phyloP scores from a whole-genome alignment of 345 rosid genomes.

The Laguncularia racemosa region DNA sequence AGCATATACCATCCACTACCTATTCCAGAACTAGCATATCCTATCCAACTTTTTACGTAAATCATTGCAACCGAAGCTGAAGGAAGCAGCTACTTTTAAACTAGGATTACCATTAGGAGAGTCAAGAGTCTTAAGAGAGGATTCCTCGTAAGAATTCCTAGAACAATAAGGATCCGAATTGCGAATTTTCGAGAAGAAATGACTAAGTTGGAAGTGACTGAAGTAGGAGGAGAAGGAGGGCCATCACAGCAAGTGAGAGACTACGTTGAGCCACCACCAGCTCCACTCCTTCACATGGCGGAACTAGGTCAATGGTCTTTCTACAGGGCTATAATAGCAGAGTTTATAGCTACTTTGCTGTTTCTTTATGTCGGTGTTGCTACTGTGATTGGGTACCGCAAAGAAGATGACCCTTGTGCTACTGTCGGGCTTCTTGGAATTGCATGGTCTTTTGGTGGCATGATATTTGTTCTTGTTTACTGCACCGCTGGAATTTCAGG shows the following conservation, averaged over 20 bases:
- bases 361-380: slow-evolving; percentile 71
- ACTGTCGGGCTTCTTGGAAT: slow-evolving; percentile 73
- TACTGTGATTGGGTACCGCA: slow-evolving; percentile 61
- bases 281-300: slow-evolving; percentile 47
- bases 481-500: slow-evolving; percentile 81
- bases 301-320: slow-evolving; percentile 73
- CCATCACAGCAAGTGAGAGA: slow-evolving; percentile 37
- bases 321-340: slow-evolving; percentile 75
- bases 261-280: slow-evolving; percentile 79
- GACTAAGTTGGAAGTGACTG: slow-evolving; percentile 39
- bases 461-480: slow-evolving; percentile 51
- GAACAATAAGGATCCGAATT: too few relatives aligned
- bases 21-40: too few relatives aligned
- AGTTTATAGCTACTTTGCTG: slow-evolving; percentile 77
- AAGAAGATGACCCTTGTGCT: slow-evolving; percentile 39
- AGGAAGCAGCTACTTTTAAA: too few relatives aligned
- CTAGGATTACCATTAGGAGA: too few relatives aligned
- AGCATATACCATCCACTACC: too few relatives aligned
- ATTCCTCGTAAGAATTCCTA: too few relatives aligned
- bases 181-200: too few relatives aligned
- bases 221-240: slow-evolving; percentile 36
- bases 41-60: too few relatives aligned
- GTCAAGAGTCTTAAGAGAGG: too few relatives aligned
- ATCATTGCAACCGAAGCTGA: too few relatives aligned
- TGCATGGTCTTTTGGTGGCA: slow-evolving; percentile 84